Conservation (phyloP, 2,329 filamentous ascomycete genomes). For the Cladorrhinum sp. region DNA sequence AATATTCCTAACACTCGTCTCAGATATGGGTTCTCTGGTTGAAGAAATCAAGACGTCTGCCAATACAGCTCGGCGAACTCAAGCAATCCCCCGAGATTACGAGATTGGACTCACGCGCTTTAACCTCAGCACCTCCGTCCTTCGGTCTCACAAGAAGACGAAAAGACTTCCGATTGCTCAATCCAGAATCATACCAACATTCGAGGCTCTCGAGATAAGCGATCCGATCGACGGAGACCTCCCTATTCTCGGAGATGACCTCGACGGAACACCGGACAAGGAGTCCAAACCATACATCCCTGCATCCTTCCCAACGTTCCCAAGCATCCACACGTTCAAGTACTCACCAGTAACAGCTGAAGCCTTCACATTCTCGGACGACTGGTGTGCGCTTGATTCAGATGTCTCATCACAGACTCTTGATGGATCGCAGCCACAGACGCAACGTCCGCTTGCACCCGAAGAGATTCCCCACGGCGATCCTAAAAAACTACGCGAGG, state of each 20-base stretch:
- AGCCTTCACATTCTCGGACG: slow-evolving; percentile 32
- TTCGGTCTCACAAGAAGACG: slow-evolving; percentile 56
- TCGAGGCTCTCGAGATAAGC: slow-evolving; percentile 33
- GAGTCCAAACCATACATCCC: slow-evolving; percentile 56
- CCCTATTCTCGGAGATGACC: slow-evolving; percentile 50
- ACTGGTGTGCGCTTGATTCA: slow-evolving; percentile 27
- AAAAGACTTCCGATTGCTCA: slow-evolving; percentile 50
- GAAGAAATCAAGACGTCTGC: slow-evolving; percentile 47
- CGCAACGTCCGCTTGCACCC: slow-evolving; percentile 24
- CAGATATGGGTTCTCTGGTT: slow-evolving; percentile 51
- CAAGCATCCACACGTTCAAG: slow-evolving; percentile 62
- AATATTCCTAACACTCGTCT: slow-evolving; percentile 3
- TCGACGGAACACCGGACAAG: slow-evolving; percentile 59
- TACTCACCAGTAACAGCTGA: slow-evolving; percentile 50
- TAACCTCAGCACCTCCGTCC: slow-evolving; percentile 48
- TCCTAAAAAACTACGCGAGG: slow-evolving; percentile 57
- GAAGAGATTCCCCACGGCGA: slow-evolving; percentile 47
- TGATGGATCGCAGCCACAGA: slow-evolving; percentile 12
- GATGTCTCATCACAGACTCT: slow-evolving; percentile 24
- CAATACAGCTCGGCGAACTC: slow-evolving; percentile 48
- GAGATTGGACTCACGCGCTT: slow-evolving; percentile 50
- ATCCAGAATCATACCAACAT: slow-evolving; percentile 38
- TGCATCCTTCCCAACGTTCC: slow-evolving; percentile 57
- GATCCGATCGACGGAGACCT: slow-evolving; percentile 38
- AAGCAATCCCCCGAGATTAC: slow-evolving; percentile 57